A percentile compares a stretch with the other conserved stretches of the same genome.
phyloP scores from a whole-genome alignment of 768 basidiomycete species.

The Boletellus emodensis region DNA sequence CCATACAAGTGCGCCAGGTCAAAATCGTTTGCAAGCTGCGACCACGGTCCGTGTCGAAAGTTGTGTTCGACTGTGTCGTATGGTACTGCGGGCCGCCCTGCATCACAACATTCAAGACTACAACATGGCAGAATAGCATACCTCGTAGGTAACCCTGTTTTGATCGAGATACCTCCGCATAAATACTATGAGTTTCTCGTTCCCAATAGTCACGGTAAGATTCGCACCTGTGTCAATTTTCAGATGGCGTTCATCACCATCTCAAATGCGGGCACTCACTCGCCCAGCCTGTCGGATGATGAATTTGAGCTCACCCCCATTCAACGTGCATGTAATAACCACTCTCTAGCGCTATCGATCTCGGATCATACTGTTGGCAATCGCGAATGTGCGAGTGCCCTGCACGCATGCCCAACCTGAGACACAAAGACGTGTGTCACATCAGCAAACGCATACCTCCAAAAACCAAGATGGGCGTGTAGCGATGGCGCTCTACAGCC shows the following conservation, averaged over 20 bases:
- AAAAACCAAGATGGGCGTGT: constrained; percentile 76
- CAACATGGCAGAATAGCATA: constrained; percentile 23
- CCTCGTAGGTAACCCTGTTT: constrained; percentile 73
- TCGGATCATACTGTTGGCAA: constrained; percentile 24
- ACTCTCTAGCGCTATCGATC: constrained; percentile 55
- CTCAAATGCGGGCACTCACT: constrained; percentile 37
- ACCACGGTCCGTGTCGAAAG: constrained; percentile 63
- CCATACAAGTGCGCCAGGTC: constrained; percentile 65
- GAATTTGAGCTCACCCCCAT: not conserved
- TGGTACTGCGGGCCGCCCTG: constrained; percentile 51
- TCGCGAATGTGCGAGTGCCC: constrained; percentile 48
- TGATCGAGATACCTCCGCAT: constrained; percentile 74
- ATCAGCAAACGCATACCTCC: constrained; percentile 45
- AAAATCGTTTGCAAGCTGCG: constrained; percentile 48
- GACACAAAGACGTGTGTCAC: not conserved
- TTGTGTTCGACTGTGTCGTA: constrained; percentile 42
- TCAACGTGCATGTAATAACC: constrained; percentile 67
- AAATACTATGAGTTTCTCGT: constrained; percentile 53
- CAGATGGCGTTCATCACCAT: not conserved
- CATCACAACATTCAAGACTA: not conserved
- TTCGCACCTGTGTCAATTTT: constrained; percentile 40
- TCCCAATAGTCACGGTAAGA: constrained; percentile 36
- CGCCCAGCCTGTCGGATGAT: constrained; percentile 46
- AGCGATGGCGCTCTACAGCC: constrained; percentile 51
- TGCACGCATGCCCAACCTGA: constrained; percentile 10